Evolutionary conservation across 371 early-diverging fungal genomes (phyloP).

Genomic region (Lichtheimia corymbifera): DNA sequence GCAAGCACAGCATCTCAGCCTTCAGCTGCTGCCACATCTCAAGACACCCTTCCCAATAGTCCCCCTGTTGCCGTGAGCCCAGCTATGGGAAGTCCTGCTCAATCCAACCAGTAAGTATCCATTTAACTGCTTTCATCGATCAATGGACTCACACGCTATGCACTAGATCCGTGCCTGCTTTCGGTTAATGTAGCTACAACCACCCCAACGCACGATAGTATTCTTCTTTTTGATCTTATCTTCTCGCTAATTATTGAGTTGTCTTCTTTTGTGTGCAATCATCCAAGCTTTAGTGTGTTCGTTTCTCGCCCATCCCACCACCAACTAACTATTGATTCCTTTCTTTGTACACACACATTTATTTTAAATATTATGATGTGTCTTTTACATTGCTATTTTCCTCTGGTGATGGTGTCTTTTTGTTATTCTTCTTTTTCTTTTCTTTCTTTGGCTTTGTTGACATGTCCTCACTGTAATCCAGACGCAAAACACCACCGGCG

Average conservation of each 20-base stretch:
- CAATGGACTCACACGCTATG: background rate
- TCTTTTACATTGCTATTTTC: background rate
- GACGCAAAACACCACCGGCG: background rate
- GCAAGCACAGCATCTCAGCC: conserved; percentile 17
- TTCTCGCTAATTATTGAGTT: conserved; percentile 1
- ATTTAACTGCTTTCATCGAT: background rate
- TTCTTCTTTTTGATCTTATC: conserved; percentile 3
- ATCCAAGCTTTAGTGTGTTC: no score
- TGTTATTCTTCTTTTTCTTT: conserved; percentile 2
- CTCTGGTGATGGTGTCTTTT: background rate
- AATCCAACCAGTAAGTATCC: conserved; percentile 32
- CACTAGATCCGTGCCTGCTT: conserved; percentile 39
- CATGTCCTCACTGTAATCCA: background rate
- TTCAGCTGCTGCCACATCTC: conserved; percentile 19
- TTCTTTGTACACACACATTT: conserved; percentile 1
- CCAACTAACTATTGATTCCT: background rate
- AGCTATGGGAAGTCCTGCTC: conserved; percentile 40
- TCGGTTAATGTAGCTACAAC: conserved; percentile 17
- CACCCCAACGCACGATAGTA: no score
- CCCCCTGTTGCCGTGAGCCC: conserved; percentile 20
- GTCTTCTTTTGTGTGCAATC: background rate
- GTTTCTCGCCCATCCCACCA: no score
- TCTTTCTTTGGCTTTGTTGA: background rate
- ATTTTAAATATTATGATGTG: background rate
- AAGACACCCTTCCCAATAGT: conserved; percentile 18